Evolutionary conservation across 306 rosid species (phyloP).

Genomic region (Vicia sativa): DNA sequence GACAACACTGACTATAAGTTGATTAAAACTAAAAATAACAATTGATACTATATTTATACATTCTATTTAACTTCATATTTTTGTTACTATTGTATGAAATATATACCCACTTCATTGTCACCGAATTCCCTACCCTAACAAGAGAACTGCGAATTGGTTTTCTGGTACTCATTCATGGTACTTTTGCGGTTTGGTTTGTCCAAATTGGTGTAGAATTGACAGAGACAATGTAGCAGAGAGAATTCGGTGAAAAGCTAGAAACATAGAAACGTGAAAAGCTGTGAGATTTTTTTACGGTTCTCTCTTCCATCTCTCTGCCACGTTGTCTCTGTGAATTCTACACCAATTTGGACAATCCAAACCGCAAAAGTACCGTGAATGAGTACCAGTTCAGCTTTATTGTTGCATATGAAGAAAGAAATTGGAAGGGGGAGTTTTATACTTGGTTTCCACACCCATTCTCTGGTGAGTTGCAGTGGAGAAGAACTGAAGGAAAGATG

Average conservation of each 20-base stretch:
- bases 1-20: neutral
- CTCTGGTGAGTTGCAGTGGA: neutral
- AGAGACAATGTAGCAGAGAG: neutral
- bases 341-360: too few species aligned
- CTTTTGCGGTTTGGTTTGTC: neutral
- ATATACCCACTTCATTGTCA: neutral
- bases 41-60: neutral
- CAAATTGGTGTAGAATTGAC: neutral
- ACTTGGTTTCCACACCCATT: neutral
- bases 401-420: conserved; percentile 1
- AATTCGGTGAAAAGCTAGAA: neutral
- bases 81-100: neutral
- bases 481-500: neutral
- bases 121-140: neutral
- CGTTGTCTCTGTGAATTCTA: too few species aligned
- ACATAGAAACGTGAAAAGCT: neutral
- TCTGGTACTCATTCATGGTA: neutral
- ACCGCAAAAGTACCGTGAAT: too few species aligned
- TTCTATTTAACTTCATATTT: neutral
- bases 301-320: neutral
- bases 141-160: neutral
- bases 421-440: neutral
- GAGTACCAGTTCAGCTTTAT: too few species aligned
- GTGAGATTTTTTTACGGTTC: neutral
- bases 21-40: neutral